Percentiles rank a stretch among this genome's conserved stretches.
Conservation (phyloP, 2,329 filamentous ascomycete genomes). For the Fusarium temperatum region DNA sequence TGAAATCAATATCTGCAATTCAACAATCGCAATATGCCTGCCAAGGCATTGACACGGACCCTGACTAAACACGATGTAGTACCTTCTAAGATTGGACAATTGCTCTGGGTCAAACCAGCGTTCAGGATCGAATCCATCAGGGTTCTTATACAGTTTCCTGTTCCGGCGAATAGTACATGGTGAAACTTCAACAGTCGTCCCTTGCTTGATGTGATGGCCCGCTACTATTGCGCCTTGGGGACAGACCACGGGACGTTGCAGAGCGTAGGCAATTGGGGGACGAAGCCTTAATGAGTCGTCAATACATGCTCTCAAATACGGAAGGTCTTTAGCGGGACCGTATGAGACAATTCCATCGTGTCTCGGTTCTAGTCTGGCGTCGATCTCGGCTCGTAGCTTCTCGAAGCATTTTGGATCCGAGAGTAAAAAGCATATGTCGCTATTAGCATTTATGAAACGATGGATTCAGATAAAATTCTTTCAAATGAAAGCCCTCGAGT, state of each 20-base stretch:
- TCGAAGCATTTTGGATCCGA: neutral
- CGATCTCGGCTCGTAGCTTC: neutral
- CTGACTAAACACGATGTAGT: neutral
- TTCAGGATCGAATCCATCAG: neutral
- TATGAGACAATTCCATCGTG: neutral
- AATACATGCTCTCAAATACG: neutral
- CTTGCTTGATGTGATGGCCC: neutral
- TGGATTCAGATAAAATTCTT: neutral
- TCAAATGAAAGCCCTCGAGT: neutral
- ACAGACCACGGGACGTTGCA: neutral
- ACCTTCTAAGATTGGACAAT: neutral
- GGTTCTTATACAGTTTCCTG: neutral
- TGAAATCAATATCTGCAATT: neutral
- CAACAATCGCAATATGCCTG: neutral
- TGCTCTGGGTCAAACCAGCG: neutral
- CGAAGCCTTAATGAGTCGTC: neutral
- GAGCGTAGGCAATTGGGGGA: neutral
- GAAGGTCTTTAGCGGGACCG: neutral
- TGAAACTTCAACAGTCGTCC: neutral
- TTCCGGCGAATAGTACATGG: neutral
- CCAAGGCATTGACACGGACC: neutral
- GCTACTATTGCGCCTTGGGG: neutral
- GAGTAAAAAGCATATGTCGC: neutral
- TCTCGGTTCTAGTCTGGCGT: neutral
- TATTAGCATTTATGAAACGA: neutral